Percentiles rank a stretch among this genome's conserved stretches.
These are phyloP conservation scores for Hyaloscypha variabilis DNA, from an alignment of 495 filamentous ascomycete species.

Conservation along the genomic window DNA sequence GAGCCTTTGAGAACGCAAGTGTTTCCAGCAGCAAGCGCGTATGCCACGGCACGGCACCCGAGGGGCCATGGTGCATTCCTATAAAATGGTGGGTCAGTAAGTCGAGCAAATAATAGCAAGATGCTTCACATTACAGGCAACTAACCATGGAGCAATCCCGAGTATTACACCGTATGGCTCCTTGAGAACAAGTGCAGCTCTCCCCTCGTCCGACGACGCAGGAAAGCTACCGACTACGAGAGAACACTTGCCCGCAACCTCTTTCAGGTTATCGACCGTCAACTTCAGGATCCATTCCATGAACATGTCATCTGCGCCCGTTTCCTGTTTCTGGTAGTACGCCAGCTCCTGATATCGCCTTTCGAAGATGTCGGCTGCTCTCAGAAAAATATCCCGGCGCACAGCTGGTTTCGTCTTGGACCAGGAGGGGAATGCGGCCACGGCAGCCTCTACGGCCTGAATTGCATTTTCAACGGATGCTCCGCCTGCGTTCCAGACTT, in stretches of 20 bases:
- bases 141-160: constrained; percentile 69
- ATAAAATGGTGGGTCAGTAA: too few species aligned
- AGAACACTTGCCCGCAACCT: constrained; percentile 68
- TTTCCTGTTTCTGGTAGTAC: constrained; percentile 67
- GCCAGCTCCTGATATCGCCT: constrained; percentile 62
- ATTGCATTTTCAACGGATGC: constrained; percentile 37
- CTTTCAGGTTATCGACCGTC: constrained; percentile 60
- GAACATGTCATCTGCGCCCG: constrained; percentile 47
- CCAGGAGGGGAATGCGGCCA: constrained; percentile 73
- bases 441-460: constrained; percentile 63
- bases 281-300: constrained; percentile 51
- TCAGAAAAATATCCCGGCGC: constrained; percentile 73
- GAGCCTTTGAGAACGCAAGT: too few species aligned
- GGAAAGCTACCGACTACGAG: constrained; percentile 65
- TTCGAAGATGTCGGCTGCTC: constrained; percentile 72
- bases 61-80: too few species aligned
- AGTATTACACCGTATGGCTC: constrained; percentile 84
- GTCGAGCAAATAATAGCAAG: too few species aligned
- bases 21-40: too few species aligned
- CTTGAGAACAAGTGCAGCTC: constrained; percentile 68
- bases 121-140: constrained; percentile 53
- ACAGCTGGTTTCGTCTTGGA: constrained; percentile 55
- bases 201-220: constrained; percentile 49
- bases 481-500: neutral
- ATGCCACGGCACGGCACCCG: too few species aligned